These are phyloP conservation scores for Schrenkiella parvula DNA, from an alignment of 345 rosid genomes.

Conservation along the genomic window DNA sequence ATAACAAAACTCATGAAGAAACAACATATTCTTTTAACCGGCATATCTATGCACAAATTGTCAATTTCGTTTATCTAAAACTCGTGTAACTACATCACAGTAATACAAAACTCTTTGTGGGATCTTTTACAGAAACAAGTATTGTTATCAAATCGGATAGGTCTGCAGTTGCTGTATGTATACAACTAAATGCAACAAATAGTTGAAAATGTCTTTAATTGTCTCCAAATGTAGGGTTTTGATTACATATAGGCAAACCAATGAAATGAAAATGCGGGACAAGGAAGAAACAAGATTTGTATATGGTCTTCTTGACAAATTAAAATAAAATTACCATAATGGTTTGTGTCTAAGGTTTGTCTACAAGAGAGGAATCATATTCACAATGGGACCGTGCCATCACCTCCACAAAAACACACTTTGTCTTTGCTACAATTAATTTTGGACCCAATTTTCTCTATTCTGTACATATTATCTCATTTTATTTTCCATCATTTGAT, in stretches of 20 bases:
- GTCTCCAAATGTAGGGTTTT: constrained; percentile 12
- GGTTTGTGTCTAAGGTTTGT: constrained; percentile 28
- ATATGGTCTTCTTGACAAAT: constrained; percentile 7
- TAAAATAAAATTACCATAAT: constrained; percentile 5
- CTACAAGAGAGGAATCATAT: constrained; percentile 25
- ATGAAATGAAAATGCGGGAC: constrained; percentile 1
- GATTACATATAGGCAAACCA: not conserved
- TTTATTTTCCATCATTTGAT: constrained; percentile 4
- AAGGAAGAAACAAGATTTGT: constrained; percentile 20
- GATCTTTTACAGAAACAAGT: not conserved
- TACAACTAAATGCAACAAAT: not conserved
- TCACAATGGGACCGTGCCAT: constrained; percentile 11
- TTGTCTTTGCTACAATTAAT: constrained; percentile 21
- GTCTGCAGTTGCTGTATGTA: not conserved
- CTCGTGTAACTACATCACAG: not conserved
- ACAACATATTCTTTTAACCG: not conserved
- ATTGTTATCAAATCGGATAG: not conserved
- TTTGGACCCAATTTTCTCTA: constrained; percentile 11
- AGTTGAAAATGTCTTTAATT: not conserved
- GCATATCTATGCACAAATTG: not conserved
- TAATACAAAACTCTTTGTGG: not conserved
- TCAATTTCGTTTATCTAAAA: not conserved
- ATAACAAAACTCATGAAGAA: too few relatives aligned
- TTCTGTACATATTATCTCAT: not conserved
- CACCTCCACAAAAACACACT: constrained; percentile 15